These are phyloP conservation scores for Scalesia atractyloides DNA, from an alignment of 129 eudicot species.

Conservation along the genomic window DNA sequence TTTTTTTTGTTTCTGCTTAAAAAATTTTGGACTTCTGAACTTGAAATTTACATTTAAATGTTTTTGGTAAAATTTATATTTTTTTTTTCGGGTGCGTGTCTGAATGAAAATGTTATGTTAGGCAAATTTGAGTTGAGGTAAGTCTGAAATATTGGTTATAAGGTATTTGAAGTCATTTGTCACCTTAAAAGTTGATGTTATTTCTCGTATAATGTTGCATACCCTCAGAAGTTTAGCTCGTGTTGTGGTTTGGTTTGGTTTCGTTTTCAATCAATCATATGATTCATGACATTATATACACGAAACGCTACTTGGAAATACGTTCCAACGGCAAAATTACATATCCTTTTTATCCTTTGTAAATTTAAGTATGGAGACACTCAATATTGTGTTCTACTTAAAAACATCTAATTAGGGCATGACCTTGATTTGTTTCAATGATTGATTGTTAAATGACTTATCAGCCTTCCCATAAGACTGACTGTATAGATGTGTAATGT, in stretches of 20 bases:
- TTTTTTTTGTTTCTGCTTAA: neutral
- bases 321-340: neutral
- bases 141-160: too few relatives aligned
- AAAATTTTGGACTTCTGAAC: neutral
- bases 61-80: neutral
- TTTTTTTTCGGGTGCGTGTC: too few relatives aligned
- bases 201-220: conserved; percentile 27
- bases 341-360: neutral
- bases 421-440: conserved; percentile 35
- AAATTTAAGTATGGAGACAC: neutral
- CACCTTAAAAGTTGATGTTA: conserved; percentile 20
- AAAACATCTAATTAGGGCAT: conserved; percentile 33
- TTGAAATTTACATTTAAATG: neutral
- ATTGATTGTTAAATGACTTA: conserved; percentile 30
- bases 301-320: neutral
- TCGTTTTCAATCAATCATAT: conserved; percentile 8
- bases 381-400: conserved; percentile 10
- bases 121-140: too few relatives aligned
- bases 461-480: conserved; percentile 26
- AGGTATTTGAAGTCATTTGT: neutral
- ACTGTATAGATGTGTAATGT: neutral
- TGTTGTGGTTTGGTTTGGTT: conserved; percentile 32
- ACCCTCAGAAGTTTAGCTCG: conserved; percentile 32
- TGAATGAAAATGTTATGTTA: too few relatives aligned
- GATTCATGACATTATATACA: conserved; percentile 5